Percentiles rank a stretch among this genome's conserved stretches.
These are phyloP conservation scores for Neurospora terricola DNA, from an alignment of 495 filamentous ascomycete genomes.

Conservation along the genomic window DNA sequence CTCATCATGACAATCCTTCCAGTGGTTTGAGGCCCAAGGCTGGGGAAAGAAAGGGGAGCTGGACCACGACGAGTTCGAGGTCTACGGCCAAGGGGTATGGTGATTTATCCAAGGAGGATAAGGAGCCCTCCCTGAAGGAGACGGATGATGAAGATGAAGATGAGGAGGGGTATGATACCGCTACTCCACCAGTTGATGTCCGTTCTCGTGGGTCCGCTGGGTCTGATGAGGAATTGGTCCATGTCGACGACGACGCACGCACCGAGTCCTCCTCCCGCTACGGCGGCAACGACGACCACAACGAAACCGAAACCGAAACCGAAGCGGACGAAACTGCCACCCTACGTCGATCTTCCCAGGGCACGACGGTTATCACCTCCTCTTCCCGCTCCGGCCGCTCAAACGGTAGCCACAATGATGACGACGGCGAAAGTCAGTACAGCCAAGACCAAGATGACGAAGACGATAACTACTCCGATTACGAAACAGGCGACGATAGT, in stretches of 20 bases:
- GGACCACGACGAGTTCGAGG: slow-evolving; percentile 24
- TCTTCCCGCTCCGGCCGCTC: slow-evolving; percentile 19
- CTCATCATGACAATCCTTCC: background rate
- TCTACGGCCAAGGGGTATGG: slow-evolving; percentile 35
- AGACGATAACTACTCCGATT: slow-evolving; percentile 42
- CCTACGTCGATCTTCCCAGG: slow-evolving; percentile 21
- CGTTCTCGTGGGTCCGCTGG: too few species aligned
- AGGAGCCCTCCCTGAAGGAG: background rate
- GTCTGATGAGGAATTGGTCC: background rate
- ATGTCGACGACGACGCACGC: background rate
- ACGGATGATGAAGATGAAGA: slow-evolving; percentile 5
- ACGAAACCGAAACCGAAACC: background rate
- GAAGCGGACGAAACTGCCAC: slow-evolving; percentile 15
- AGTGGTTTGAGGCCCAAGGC: background rate
- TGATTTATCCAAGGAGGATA: slow-evolving; percentile 30
- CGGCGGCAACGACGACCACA: background rate
- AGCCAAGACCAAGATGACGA: slow-evolving; percentile 4
- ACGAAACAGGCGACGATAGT: slow-evolving; percentile 17
- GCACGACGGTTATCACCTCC: slow-evolving; percentile 46
- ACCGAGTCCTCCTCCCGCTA: background rate
- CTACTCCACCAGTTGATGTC: background rate
- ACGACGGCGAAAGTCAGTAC: background rate
- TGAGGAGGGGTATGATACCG: slow-evolving; percentile 2
- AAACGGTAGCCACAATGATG: background rate
- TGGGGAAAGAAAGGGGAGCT: background rate